These are phyloP conservation scores for Calonectria fujianensis DNA, from an alignment of 2,329 filamentous ascomycete species.

Conservation along the genomic window DNA sequence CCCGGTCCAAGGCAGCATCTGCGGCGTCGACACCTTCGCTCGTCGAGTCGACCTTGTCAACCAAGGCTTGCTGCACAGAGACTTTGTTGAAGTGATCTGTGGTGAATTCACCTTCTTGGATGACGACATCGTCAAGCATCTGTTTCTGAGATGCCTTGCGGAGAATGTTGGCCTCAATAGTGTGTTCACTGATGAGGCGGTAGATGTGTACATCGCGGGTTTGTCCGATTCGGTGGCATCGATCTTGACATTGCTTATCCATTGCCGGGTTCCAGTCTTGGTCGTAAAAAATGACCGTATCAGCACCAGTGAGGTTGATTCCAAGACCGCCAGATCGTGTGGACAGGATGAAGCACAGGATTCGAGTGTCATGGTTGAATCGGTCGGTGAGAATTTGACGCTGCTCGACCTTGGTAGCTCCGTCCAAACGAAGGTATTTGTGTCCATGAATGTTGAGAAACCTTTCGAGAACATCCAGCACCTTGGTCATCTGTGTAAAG, in stretches of 20 bases:
- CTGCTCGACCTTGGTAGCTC: constrained; percentile 96
- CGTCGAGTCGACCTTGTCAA: constrained; percentile 71
- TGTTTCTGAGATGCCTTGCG: constrained; percentile 98
- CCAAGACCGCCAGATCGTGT: constrained; percentile 95
- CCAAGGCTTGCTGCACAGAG: constrained; percentile 81
- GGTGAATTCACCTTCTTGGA: constrained; percentile 98
- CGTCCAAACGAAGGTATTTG: constrained; percentile 96
- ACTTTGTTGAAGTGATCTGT: constrained; percentile 95
- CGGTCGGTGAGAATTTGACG: constrained; percentile 96
- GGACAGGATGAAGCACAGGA: constrained; percentile 95
- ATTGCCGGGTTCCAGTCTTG: constrained; percentile 99
- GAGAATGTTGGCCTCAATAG: constrained; percentile 98
- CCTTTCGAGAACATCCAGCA: constrained; percentile 96
- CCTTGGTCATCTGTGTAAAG: constrained; percentile 99
- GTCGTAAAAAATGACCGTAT: constrained; percentile 99
- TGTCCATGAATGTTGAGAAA: constrained; percentile 99
- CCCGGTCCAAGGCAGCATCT: constrained; percentile 88
- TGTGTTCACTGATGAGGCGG: constrained; percentile 92
- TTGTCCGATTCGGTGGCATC: constrained; percentile 97
- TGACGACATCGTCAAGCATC: constrained; percentile 97
- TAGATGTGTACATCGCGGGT: constrained; percentile 99
- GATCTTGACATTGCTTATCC: constrained; percentile 99
- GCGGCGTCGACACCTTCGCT: constrained; percentile 79
- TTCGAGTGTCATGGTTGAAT: constrained; percentile 95
- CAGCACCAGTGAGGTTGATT: constrained; percentile 96